Evolutionary conservation across 805 yeast genomes (phyloP).

Genomic region (Diddensiella santjacobensis): DNA sequence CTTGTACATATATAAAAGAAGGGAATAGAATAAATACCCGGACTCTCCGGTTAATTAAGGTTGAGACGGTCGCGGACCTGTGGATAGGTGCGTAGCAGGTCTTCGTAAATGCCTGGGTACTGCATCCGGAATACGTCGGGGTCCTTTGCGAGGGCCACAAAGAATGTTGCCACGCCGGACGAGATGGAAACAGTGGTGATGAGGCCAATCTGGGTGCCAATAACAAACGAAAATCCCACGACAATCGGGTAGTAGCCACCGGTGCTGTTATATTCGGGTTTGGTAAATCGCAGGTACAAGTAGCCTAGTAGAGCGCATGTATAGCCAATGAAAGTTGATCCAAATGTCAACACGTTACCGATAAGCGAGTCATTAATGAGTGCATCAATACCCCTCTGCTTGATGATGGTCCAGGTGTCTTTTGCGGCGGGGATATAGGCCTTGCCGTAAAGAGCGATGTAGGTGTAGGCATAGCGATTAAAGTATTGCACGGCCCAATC

Average conservation of each 20-base stretch:
- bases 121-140: slow-evolving; percentile 77
- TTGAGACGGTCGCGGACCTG: slow-evolving; percentile 55
- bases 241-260: slow-evolving; percentile 69
- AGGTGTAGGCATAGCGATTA: slow-evolving; percentile 86
- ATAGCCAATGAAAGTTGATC: slow-evolving; percentile 67
- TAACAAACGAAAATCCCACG: slow-evolving; percentile 67
- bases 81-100: slow-evolving; percentile 62
- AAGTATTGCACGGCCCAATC: slow-evolving; percentile 83
- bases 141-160: slow-evolving; percentile 77
- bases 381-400: slow-evolving; percentile 79
- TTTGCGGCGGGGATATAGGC: slow-evolving; percentile 70
- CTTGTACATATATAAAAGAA: neutral
- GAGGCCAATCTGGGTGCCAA: slow-evolving; percentile 72
- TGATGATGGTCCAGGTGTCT: slow-evolving; percentile 75
- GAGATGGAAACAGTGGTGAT: slow-evolving; percentile 70
- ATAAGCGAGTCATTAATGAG: slow-evolving; percentile 80
- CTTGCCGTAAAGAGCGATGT: slow-evolving; percentile 82
- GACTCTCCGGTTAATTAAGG: slow-evolving; percentile 2
- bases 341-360: slow-evolving; percentile 73
- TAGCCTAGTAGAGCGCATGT: slow-evolving; percentile 59
- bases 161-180: slow-evolving; percentile 79
- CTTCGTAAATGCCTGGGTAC: slow-evolving; percentile 65
- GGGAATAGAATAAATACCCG: too few relatives aligned
- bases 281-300: slow-evolving; percentile 62
- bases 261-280: slow-evolving; percentile 56